A percentile compares a stretch with the other conserved stretches of the same genome.
Evolutionary conservation across 106 monocot species (phyloP).

Genomic region (Acorus gramineus): DNA sequence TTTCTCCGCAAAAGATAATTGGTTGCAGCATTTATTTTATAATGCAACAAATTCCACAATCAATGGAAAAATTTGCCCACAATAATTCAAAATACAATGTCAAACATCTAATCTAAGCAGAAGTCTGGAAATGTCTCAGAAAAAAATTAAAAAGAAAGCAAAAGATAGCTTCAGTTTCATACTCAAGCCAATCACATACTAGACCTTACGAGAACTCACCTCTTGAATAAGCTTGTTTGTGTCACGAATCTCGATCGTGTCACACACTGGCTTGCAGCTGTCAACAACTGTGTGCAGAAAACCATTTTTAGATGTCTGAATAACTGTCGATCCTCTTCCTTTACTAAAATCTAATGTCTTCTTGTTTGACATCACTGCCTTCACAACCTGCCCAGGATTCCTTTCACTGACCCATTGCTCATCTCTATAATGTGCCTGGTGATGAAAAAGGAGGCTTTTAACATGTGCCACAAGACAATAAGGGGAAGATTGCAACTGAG

Average conservation of each 20-base stretch:
- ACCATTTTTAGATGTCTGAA: no score
- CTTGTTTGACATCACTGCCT: constrained; percentile 3
- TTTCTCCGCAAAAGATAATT: no score
- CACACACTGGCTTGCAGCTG: constrained; percentile 11
- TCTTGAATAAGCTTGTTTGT: constrained; percentile 40
- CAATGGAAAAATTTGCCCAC: no score
- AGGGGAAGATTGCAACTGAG: no score
- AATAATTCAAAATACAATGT: background rate
- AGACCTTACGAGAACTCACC: no score
- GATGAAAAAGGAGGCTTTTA: background rate
- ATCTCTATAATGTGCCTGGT: constrained; percentile 23
- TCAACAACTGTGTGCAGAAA: constrained; percentile 1
- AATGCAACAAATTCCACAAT: no score
- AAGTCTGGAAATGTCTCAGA: background rate
- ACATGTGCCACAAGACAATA: no score
- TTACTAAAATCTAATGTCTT: constrained; percentile 6
- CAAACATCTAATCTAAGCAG: background rate
- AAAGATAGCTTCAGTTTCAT: no score
- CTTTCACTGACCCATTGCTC: constrained; percentile 4
- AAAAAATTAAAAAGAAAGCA: background rate
- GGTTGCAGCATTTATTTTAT: no score
- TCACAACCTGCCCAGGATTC: background rate
- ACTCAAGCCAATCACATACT: no score
- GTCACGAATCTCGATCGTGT: constrained; percentile 30
- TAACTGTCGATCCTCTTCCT: constrained; percentile 8